Evolutionary conservation across 1,284 basidiomycete genomes (phyloP).

Genomic region (Porogramme epimiltina): DNA sequence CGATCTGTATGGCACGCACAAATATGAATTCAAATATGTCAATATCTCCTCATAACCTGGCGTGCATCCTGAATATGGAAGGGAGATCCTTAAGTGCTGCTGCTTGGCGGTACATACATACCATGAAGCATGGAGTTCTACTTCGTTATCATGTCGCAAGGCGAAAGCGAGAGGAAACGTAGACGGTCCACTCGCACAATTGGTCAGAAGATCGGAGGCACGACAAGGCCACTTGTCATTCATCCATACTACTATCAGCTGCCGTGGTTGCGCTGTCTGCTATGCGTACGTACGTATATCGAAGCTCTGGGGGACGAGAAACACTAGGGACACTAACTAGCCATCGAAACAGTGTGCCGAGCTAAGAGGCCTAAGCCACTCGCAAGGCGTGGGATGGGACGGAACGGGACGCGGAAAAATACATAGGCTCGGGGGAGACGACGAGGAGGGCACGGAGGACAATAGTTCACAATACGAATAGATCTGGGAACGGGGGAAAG

Average conservation of each 20-base stretch:
- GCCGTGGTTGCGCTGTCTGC: conserved; percentile 11
- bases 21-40: conserved; percentile 21
- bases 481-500: neutral
- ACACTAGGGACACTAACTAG: neutral
- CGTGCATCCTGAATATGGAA: no score
- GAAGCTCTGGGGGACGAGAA: neutral
- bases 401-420: conserved; percentile 11
- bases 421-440: conserved; percentile 7
- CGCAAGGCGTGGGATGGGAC: no score
- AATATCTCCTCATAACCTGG: neutral
- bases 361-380: neutral
- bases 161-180: no score
- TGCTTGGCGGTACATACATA: no score
- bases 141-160: no score
- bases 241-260: conserved; percentile 1
- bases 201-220: no score
- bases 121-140: no score
- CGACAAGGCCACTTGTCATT: conserved; percentile 7
- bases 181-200: no score
- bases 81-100: no score
- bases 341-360: conserved; percentile 19
- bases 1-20: conserved; percentile 23
- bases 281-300: conserved; percentile 13
- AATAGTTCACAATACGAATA: conserved; percentile 18
- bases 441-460: neutral